Percentiles rank a stretch among this genome's conserved stretches.
phyloP scores from a whole-genome alignment of 2,329 filamentous ascomycete species.

The Fusarium scirpi region DNA sequence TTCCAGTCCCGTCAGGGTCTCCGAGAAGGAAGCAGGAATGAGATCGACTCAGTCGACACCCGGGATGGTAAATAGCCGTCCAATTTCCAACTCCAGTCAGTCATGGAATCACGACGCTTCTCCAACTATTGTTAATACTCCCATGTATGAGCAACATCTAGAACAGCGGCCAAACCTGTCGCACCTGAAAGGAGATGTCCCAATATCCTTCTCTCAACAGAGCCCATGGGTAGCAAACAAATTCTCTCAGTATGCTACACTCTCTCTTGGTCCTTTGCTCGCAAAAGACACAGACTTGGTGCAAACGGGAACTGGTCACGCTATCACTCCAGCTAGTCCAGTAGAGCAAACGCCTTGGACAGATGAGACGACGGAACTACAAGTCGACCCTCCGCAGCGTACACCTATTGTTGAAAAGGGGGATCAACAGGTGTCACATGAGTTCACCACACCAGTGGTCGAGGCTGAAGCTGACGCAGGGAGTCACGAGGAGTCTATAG shows the following conservation, averaged over 20 bases:
- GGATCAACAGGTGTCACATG: neutral
- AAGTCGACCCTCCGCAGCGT: neutral
- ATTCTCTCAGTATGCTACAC: conserved; percentile 39
- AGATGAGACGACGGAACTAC: neutral
- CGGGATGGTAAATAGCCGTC: neutral
- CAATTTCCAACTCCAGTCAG: neutral
- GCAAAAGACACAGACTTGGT: neutral
- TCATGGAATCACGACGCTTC: neutral
- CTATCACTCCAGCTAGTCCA: neutral
- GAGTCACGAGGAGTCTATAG: conserved; percentile 9
- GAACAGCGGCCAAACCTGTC: neutral
- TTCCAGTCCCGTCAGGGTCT: neutral
- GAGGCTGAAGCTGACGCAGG: conserved; percentile 1
- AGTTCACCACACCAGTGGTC: conserved; percentile 4
- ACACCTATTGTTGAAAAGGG: neutral
- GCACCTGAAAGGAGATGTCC: neutral
- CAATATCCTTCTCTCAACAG: conserved; percentile 42
- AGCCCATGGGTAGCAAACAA: conserved; percentile 42
- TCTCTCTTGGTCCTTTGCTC: conserved; percentile 6
- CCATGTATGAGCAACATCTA: neutral
- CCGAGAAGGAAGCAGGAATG: neutral
- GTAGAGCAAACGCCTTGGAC: conserved; percentile 43
- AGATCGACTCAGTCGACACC: neutral
- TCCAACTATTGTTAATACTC: neutral
- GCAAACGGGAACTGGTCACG: conserved; percentile 1